A percentile compares a stretch with the other conserved stretches of the same genome.
Conservation (phyloP, 2,329 filamentous ascomycete genomes). For the Fusarium sp. region DNA sequence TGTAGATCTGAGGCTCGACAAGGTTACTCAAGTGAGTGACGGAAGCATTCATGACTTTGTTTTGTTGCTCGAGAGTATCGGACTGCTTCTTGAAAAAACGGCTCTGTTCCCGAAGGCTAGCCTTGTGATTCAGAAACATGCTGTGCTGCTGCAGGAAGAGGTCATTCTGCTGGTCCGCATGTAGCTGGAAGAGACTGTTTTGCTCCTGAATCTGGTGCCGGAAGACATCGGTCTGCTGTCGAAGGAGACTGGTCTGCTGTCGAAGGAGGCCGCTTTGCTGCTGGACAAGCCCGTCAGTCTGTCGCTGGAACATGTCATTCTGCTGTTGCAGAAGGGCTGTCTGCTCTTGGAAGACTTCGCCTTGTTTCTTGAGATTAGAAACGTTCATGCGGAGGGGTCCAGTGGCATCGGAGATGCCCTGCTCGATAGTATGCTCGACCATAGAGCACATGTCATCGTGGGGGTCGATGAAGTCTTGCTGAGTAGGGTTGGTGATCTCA, state of each 20-base stretch:
- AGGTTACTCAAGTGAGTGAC: slow-evolving; percentile 29
- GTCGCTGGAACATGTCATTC: not conserved
- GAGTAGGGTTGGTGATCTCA: not conserved
- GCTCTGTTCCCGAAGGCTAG: slow-evolving; percentile 3
- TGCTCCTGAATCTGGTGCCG: too few relatives aligned
- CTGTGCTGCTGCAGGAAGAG: not conserved
- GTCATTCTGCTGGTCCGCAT: not conserved
- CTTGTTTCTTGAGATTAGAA: slow-evolving; percentile 38
- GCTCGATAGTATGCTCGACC: slow-evolving; percentile 46
- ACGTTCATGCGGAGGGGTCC: slow-evolving; percentile 45
- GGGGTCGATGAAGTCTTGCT: slow-evolving; percentile 8
- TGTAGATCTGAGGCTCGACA: slow-evolving; percentile 31
- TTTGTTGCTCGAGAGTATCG: slow-evolving; percentile 35
- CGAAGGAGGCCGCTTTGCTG: not conserved
- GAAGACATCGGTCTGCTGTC: too few relatives aligned
- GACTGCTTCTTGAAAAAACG: slow-evolving; percentile 27
- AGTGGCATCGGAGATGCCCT: slow-evolving; percentile 47
- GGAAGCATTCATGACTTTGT: slow-evolving; percentile 33
- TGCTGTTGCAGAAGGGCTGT: not conserved
- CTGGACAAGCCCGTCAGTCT: not conserved
- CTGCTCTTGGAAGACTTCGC: slow-evolving; percentile 23
- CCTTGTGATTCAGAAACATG: not conserved
- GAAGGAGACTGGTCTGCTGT: too few relatives aligned
- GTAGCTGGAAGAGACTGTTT: not conserved
- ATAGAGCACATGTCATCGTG: slow-evolving; percentile 43